Evolutionary conservation across 768 basidiomycete genomes (phyloP), one percentile per base, ranked within the genome.

Genomic region (Podaxis carcinomalis): DNA sequence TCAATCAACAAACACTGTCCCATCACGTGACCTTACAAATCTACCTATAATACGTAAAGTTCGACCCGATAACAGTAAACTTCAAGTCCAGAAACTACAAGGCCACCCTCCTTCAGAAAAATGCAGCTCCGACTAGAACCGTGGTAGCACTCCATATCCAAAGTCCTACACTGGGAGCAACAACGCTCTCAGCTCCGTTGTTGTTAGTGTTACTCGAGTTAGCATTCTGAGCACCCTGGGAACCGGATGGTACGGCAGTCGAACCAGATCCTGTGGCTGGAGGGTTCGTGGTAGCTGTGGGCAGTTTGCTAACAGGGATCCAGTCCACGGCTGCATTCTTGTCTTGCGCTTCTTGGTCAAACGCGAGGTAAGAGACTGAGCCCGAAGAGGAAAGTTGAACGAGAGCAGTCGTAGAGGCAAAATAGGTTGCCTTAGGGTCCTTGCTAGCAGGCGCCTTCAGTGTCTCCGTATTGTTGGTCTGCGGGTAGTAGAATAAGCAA

Each of bases 371-470:
- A 11, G 78, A 82, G 19, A 92, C 77, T 1, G 75, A 73, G 51
- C 89, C 89, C 2, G 75, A 75, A 25, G 81, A 83, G 44, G 85
- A 78, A 27, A 92, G 81, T 70, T 92, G 90, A 14, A 92, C 81
- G 49, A 92, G 78, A 0, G 86, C 77, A 35, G 72, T 74, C 51
- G 78, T 79, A 35, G 84, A 80, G 3, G 88, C 88, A 63, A 85
- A 86, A 75, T 89, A 92, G 6, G 76, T 79, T 7, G 88, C 83
- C 3, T 68, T 63, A 36, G 88, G 59, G 68, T 90, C 88, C 67
- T 88, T 85, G 28, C 74, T 73, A 0, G 79, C 67, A 1, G 90
- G 90, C 28, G 83, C 88, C 19, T 82, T 75, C 37, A 91, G 73
- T 0, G 76, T 74, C 62, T 82, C 76, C 1, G 90, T 91, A 6